These are phyloP conservation scores for Sclerotinia trifoliorum DNA, from an alignment of 2,329 filamentous ascomycete genomes.

Conservation along the genomic window DNA sequence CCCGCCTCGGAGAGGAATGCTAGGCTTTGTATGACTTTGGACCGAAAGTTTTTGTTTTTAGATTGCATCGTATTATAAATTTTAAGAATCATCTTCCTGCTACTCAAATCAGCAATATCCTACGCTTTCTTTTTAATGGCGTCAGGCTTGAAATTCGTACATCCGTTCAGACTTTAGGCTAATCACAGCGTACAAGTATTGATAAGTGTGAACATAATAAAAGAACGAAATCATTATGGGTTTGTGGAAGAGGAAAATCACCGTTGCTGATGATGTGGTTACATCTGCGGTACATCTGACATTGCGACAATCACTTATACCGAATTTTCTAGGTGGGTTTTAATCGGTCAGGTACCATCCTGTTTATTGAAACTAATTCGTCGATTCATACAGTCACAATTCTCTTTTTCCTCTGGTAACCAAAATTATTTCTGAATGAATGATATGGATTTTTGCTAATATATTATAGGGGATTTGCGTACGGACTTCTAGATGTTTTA, in stretches of 20 bases:
- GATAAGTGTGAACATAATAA: not conserved
- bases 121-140: not conserved
- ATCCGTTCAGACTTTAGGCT: not conserved
- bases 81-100: not conserved
- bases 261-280: constrained; percentile 40
- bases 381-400: constrained; percentile 44
- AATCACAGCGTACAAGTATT: not conserved
- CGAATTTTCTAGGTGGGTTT: constrained; percentile 29
- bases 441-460: too few species aligned
- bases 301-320: constrained; percentile 40
- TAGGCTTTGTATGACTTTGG: not conserved
- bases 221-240: constrained; percentile 30
- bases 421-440: not conserved
- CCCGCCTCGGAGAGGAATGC: not conserved
- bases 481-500: constrained; percentile 47
- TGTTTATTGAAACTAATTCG: constrained; percentile 16
- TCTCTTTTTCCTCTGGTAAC: constrained; percentile 51
- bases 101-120: not conserved
- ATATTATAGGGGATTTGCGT: constrained; percentile 44
- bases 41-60: not conserved
- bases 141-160: not conserved
- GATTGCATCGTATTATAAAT: not conserved
- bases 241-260: constrained; percentile 40
- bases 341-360: not conserved
- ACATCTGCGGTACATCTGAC: constrained; percentile 41